Evolutionary conservation across 2,329 filamentous ascomycete species (phyloP).

Genomic region (Bipolaris oryzae): DNA sequence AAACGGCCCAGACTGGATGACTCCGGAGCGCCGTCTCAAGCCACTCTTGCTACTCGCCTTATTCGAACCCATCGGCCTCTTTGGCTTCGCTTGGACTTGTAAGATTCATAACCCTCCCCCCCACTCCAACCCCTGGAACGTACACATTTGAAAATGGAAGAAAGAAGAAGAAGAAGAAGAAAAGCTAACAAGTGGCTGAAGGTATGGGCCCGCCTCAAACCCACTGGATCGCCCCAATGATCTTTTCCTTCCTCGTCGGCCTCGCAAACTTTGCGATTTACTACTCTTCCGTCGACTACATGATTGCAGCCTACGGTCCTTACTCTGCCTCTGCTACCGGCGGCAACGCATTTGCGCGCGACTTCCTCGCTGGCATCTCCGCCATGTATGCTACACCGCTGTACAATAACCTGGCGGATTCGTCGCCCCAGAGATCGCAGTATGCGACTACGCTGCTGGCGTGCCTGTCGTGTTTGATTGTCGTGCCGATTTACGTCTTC

Average conservation of each 20-base stretch:
- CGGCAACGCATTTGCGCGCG: conserved; percentile 74
- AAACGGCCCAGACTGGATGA: conserved; percentile 56
- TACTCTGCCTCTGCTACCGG: conserved; percentile 77
- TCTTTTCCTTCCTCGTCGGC: conserved; percentile 69
- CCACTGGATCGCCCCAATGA: conserved; percentile 71
- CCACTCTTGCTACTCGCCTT: conserved; percentile 66
- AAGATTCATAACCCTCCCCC: not conserved
- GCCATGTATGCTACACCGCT: conserved; percentile 69
- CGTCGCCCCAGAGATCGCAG: conserved; percentile 50
- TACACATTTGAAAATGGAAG: no score
- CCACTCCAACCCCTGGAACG: no score
- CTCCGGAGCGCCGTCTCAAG: conserved; percentile 66
- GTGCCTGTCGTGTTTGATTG: conserved; percentile 54
- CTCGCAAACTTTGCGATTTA: conserved; percentile 74
- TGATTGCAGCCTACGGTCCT: conserved; percentile 74
- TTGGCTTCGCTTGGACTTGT: conserved; percentile 72
- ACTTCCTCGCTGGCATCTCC: conserved; percentile 73
- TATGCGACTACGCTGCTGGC: conserved; percentile 62
- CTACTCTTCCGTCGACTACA: conserved; percentile 79
- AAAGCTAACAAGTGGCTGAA: not conserved
- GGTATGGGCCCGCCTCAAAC: conserved; percentile 61
- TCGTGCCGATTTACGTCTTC: conserved; percentile 51
- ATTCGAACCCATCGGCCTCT: conserved; percentile 68
- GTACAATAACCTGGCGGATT: conserved; percentile 47
- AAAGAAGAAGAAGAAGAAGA: no score